A percentile compares a stretch with the other conserved stretches of the same genome.
Evolutionary conservation across 768 basidiomycete species (phyloP).

Genomic region (Hirschioporus abietinus): DNA sequence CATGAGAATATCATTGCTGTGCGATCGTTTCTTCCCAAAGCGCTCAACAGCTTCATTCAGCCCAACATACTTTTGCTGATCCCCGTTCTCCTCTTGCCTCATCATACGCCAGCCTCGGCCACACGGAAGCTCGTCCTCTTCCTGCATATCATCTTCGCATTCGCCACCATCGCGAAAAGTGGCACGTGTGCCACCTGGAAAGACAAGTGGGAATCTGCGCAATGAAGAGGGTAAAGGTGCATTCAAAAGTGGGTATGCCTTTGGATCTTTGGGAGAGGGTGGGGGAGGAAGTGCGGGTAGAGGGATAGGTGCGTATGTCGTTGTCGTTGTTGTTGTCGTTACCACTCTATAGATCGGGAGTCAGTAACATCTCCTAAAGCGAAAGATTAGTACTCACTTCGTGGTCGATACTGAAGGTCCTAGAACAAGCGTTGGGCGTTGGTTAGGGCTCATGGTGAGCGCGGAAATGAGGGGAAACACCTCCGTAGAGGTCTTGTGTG

Average conservation of each 20-base stretch:
- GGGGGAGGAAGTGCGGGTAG: slow-evolving; percentile 71
- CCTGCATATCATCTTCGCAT: slow-evolving; percentile 62
- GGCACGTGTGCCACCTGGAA: slow-evolving; percentile 76
- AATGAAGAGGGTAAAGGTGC: slow-evolving; percentile 69
- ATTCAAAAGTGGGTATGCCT: slow-evolving; percentile 73
- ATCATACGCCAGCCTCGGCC: slow-evolving; percentile 77
- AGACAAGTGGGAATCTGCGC: slow-evolving; percentile 70
- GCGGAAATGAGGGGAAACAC: not conserved
- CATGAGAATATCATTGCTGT: slow-evolving; percentile 53
- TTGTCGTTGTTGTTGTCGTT: slow-evolving; percentile 89
- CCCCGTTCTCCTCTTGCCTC: slow-evolving; percentile 53
- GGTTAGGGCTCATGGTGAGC: slow-evolving; percentile 52
- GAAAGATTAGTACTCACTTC: slow-evolving; percentile 45
- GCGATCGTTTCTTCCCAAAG: slow-evolving; percentile 60
- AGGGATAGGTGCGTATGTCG: slow-evolving; percentile 84
- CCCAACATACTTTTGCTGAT: slow-evolving; percentile 48
- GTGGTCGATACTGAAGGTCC: slow-evolving; percentile 83
- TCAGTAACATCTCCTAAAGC: slow-evolving; percentile 13
- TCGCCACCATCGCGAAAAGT: slow-evolving; percentile 70
- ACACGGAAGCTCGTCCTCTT: slow-evolving; percentile 59
- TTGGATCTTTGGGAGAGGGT: slow-evolving; percentile 67
- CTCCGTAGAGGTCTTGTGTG: slow-evolving; percentile 1
- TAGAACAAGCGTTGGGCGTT: slow-evolving; percentile 64
- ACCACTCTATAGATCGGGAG: slow-evolving; percentile 54
- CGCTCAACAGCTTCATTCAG: slow-evolving; percentile 80